Evolutionary conservation across 2,329 filamentous ascomycete genomes (phyloP).

Genomic region (Clarireedia monteithiana): DNA sequence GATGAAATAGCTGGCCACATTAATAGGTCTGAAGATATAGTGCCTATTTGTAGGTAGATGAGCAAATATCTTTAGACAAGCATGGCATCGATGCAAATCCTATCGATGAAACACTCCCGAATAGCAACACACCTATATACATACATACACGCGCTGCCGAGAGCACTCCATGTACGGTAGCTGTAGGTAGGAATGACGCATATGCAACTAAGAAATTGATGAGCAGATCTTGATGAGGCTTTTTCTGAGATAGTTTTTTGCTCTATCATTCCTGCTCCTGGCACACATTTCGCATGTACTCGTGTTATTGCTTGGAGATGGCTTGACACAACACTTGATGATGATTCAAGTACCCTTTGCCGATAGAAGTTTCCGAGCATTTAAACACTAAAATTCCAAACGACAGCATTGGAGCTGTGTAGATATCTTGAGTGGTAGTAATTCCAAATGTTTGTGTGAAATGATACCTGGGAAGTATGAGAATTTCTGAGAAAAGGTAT

Average conservation of each 20-base stretch:
- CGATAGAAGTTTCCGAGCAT: not conserved
- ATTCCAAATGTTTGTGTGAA: not conserved
- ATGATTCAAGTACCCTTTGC: slow-evolving; percentile 1
- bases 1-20: not conserved
- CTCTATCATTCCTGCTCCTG: not conserved
- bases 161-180: not conserved
- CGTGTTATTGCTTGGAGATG: not conserved
- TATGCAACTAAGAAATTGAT: not conserved
- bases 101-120: slow-evolving; percentile 2
- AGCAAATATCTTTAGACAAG: not conserved
- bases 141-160: not conserved
- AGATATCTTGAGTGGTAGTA: not conserved
- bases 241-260: not conserved
- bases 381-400: not conserved
- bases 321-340: slow-evolving; percentile 9
- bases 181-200: not conserved
- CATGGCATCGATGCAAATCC: not conserved
- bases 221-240: not conserved
- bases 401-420: not conserved
- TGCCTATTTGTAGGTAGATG: not conserved
- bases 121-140: not conserved
- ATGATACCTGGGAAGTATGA: not conserved
- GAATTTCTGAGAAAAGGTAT: not conserved
- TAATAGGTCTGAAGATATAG: not conserved
- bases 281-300: not conserved